Percentiles rank a stretch among this genome's conserved stretches.
Evolutionary conservation across 106 monocot genomes (phyloP).

Genomic region (Dioscorea alata): DNA sequence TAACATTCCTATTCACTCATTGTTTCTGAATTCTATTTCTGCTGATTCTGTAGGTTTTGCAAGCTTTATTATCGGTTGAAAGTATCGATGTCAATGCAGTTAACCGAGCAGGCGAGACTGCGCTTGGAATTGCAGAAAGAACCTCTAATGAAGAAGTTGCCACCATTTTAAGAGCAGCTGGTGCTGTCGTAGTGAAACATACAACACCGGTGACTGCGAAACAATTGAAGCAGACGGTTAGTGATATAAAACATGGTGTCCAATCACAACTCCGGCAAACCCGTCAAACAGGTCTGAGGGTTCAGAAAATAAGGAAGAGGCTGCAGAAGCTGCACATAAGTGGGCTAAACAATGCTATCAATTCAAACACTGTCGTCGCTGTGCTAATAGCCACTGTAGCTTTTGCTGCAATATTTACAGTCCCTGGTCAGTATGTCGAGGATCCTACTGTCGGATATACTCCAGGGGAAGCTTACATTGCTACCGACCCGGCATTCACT

Average conservation of each 20-base stretch:
- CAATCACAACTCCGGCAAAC: constrained; percentile 65
- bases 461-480: background rate
- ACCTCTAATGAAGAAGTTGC: background rate
- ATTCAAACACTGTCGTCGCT: constrained; percentile 23
- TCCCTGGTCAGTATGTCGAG: background rate
- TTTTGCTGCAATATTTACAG: background rate
- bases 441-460: background rate
- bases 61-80: constrained; percentile 31
- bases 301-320: constrained; percentile 67
- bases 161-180: background rate
- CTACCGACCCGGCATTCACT: constrained; percentile 25
- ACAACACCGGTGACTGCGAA: constrained; percentile 16
- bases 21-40: background rate
- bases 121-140: background rate
- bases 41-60: constrained; percentile 43
- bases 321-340: constrained; percentile 58
- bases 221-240: constrained; percentile 74
- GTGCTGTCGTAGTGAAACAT: background rate
- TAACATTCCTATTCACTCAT: no score
- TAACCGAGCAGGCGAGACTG: constrained; percentile 55
- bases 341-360: constrained; percentile 31
- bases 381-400: constrained; percentile 88
- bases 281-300: constrained; percentile 51
- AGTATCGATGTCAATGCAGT: constrained; percentile 47
- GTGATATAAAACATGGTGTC: constrained; percentile 78